Conservation (phyloP, 2,329 filamentous ascomycete genomes). For the Trichoderma sp. region DNA sequence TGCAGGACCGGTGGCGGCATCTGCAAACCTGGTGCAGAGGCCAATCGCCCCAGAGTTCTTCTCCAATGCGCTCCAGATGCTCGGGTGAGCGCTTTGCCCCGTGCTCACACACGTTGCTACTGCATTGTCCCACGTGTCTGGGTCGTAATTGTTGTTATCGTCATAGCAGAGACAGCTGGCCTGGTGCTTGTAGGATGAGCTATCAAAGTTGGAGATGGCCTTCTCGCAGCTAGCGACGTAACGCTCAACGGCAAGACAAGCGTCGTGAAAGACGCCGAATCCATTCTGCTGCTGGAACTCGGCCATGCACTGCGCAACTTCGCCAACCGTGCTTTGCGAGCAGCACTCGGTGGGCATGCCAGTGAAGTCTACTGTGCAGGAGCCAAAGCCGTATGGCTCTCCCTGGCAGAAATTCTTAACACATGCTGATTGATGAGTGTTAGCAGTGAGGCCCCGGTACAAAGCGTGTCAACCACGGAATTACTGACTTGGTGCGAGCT, state of each 20-base stretch:
- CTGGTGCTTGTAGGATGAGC: background rate
- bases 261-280: slow-evolving; percentile 9
- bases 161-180: slow-evolving; percentile 17
- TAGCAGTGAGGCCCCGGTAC: background rate
- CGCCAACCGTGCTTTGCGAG: slow-evolving; percentile 14
- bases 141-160: slow-evolving; percentile 1
- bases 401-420: slow-evolving; percentile 14
- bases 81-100: slow-evolving; percentile 8
- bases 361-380: slow-evolving; percentile 14
- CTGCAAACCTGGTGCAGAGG: slow-evolving; percentile 13
- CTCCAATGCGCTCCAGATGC: slow-evolving; percentile 12
- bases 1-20: slow-evolving; percentile 4
- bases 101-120: slow-evolving; percentile 20
- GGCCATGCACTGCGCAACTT: slow-evolving; percentile 20
- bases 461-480: background rate
- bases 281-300: slow-evolving; percentile 12
- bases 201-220: background rate
- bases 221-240: slow-evolving; percentile 7
- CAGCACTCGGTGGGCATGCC: slow-evolving; percentile 12
- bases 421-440: slow-evolving; percentile 4
- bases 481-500: slow-evolving; percentile 8
- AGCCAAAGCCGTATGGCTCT: slow-evolving; percentile 22
- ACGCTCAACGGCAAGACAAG: slow-evolving; percentile 6
- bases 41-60: background rate
- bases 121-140: slow-evolving; percentile 15